Evolutionary conservation across 169 alveolate genomes (phyloP).

Genomic region (Fabrea salina): DNA sequence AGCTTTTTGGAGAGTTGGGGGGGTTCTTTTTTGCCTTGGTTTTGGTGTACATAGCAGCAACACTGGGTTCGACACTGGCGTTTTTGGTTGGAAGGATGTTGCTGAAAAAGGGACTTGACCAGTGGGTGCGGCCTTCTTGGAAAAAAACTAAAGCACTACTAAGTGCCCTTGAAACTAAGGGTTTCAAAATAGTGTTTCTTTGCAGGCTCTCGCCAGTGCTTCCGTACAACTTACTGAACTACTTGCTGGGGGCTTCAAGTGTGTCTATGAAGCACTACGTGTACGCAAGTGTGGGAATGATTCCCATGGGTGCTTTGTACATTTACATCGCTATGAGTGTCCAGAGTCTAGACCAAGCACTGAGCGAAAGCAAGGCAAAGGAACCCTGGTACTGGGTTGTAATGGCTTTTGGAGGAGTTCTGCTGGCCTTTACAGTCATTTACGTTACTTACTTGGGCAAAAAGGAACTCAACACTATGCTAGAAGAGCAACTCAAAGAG

Average conservation of each 20-base stretch:
- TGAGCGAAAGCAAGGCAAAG: conserved; percentile 31
- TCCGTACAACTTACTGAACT: conserved; percentile 52
- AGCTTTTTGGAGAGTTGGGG: conserved; percentile 19
- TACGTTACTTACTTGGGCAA: conserved; percentile 43
- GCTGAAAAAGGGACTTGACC: conserved; percentile 10
- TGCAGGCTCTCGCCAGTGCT: conserved; percentile 53
- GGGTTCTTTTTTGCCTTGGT: conserved; percentile 37
- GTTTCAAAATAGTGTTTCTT: conserved; percentile 47
- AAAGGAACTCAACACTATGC: conserved; percentile 14
- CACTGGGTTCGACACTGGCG: conserved; percentile 39
- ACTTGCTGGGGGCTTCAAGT: conserved; percentile 49
- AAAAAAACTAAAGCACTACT: conserved; percentile 44
- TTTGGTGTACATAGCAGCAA: conserved; percentile 40
- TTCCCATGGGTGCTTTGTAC: conserved; percentile 45
- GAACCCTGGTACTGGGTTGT: conserved; percentile 15
- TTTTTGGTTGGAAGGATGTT: conserved; percentile 49
- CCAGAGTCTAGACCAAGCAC: conserved; percentile 38
- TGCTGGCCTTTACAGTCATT: conserved; percentile 37
- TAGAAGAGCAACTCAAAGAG: conserved; percentile 2
- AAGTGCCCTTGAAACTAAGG: conserved; percentile 45
- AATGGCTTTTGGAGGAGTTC: conserved; percentile 36
- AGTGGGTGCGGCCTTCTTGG: neutral
- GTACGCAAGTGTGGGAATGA: conserved; percentile 47
- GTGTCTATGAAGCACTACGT: conserved; percentile 31
- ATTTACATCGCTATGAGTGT: conserved; percentile 51